Conservation (phyloP, 768 basidiomycete genomes). For the Crucibulum laeve region DNA sequence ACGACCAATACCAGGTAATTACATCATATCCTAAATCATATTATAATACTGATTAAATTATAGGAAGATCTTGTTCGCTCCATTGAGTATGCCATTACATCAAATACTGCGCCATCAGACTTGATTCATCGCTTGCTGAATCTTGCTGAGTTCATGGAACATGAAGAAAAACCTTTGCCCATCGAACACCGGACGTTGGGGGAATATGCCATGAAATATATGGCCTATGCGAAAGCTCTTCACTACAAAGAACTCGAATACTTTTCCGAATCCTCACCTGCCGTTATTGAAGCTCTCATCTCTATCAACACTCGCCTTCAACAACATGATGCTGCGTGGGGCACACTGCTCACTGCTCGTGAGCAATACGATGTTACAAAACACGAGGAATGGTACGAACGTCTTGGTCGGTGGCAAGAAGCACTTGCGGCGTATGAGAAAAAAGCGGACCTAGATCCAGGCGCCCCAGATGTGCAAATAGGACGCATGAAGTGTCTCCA, state of each 20-base stretch:
- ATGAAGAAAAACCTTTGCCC: slow-evolving; percentile 92
- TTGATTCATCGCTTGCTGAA: slow-evolving; percentile 89
- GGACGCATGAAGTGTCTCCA: slow-evolving; percentile 96
- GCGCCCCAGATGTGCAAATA: slow-evolving; percentile 71
- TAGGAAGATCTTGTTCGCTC: slow-evolving; percentile 94
- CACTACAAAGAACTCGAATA: slow-evolving; percentile 99
- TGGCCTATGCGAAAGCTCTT: slow-evolving; percentile 94
- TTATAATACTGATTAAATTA: slow-evolving; percentile 6
- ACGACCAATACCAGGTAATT: slow-evolving; percentile 91
- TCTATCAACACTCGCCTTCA: slow-evolving; percentile 95
- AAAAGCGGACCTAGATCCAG: slow-evolving; percentile 71
- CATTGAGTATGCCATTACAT: slow-evolving; percentile 82
- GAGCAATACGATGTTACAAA: slow-evolving; percentile 88
- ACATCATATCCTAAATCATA: background rate
- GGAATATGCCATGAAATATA: slow-evolving; percentile 88
- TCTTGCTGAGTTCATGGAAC: slow-evolving; percentile 98
- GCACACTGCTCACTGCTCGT: slow-evolving; percentile 85
- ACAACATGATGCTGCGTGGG: slow-evolving; percentile 98
- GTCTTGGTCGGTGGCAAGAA: slow-evolving; percentile 94
- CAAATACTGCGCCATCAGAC: slow-evolving; percentile 75
- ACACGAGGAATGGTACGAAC: slow-evolving; percentile 98
- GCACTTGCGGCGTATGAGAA: slow-evolving; percentile 83
- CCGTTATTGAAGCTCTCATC: slow-evolving; percentile 91
- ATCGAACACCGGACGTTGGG: slow-evolving; percentile 93
- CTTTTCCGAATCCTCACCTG: slow-evolving; percentile 85